A percentile compares a stretch with the other conserved stretches of the same genome.
These are phyloP conservation scores for Xerophyta viscosa DNA, from an alignment of 106 monocot species.

Conservation along the genomic window DNA sequence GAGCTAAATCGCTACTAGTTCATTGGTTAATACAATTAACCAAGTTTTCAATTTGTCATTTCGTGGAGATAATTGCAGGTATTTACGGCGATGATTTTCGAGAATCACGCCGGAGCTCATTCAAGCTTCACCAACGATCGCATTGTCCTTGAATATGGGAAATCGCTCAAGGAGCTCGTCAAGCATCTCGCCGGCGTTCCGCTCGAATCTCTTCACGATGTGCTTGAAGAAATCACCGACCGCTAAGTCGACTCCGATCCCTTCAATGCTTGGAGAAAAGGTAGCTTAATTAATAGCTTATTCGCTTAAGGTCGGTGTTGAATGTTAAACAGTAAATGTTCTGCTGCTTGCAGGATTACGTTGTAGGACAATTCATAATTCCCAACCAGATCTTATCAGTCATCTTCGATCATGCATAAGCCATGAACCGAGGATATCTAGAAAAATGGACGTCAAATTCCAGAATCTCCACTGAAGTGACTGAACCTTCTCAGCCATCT, in stretches of 20 bases:
- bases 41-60: neutral
- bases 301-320: neutral
- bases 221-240: neutral
- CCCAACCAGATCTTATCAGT: neutral
- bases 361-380: neutral
- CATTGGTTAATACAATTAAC: neutral
- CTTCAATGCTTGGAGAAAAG: constrained; percentile 7
- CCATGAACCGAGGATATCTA: too few species aligned
- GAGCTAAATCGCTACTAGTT: too few species aligned
- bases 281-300: neutral
- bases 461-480: too few species aligned
- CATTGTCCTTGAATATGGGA: constrained; percentile 24
- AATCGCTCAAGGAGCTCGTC: constrained; percentile 16
- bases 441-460: too few species aligned
- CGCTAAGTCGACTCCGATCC: neutral
- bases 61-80: constrained; percentile 9
- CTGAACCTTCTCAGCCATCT: too few species aligned
- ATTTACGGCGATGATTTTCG: constrained; percentile 20
- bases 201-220: neutral
- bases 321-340: neutral
- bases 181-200: constrained; percentile 5
- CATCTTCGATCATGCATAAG: neutral
- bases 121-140: constrained; percentile 16
- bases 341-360: neutral
- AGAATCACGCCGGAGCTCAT: constrained; percentile 26